Evolutionary conservation across 192 early-diverging fungal genomes (phyloP).

Genomic region (Pecoramyces ruminantium): DNA sequence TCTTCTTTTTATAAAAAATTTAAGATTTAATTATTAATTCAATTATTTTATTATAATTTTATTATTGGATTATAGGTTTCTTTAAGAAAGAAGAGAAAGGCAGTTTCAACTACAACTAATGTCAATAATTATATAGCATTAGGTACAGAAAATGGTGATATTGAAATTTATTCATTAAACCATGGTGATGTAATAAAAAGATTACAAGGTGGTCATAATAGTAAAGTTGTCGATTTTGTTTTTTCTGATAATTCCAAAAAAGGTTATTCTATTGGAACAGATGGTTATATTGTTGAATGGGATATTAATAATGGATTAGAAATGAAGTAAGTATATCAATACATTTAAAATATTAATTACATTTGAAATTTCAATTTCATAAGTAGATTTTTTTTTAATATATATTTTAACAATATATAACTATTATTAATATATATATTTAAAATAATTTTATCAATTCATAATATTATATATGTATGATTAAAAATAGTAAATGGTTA

Average conservation of each 20-base stretch:
- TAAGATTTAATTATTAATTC: too few species aligned
- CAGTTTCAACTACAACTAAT: not conserved
- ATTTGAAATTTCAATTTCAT: too few species aligned
- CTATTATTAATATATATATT: too few species aligned
- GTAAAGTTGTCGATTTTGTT: not conserved
- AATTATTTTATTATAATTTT: too few species aligned
- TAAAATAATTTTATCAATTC: too few species aligned
- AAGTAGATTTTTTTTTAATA: too few species aligned
- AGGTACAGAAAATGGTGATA: not conserved
- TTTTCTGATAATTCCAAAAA: not conserved
- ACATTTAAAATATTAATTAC: too few species aligned
- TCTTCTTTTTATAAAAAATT: too few species aligned
- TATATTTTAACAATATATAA: too few species aligned
- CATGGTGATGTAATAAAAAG: not conserved
- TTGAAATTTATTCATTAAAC: not conserved
- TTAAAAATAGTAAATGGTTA: not conserved
- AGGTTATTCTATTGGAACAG: not conserved
- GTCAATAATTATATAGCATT: not conserved
- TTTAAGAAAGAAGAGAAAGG: not conserved
- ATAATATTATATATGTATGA: too few species aligned
- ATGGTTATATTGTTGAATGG: not conserved
- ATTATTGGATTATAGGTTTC: not conserved
- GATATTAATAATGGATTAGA: not conserved
- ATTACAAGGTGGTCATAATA: not conserved
- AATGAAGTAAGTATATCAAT: not conserved